These are phyloP conservation scores for Dactylellina sp. DNA, from an alignment of 2,329 filamentous ascomycete species.

Conservation along the genomic window DNA sequence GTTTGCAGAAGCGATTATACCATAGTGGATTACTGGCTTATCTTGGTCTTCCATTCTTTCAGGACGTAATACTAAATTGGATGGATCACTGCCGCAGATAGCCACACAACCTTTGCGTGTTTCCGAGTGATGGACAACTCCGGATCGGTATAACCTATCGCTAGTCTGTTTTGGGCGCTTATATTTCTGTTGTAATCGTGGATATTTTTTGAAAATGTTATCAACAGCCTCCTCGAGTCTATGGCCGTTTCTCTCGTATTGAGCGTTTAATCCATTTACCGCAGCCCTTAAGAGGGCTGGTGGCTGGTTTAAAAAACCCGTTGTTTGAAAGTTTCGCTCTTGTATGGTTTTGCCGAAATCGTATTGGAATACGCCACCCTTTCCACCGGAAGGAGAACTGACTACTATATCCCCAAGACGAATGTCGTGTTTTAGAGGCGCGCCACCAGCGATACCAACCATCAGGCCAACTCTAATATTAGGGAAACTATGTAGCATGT, in stretches of 20 bases:
- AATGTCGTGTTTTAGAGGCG: constrained; percentile 61
- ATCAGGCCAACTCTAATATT: constrained; percentile 61
- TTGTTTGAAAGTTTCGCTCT: constrained; percentile 54
- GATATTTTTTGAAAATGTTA: background rate
- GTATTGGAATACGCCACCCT: constrained; percentile 62
- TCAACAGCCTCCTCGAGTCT: background rate
- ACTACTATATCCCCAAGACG: constrained; percentile 63
- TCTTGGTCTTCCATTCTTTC: constrained; percentile 29
- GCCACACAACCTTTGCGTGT: background rate
- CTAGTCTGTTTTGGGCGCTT: constrained; percentile 58
- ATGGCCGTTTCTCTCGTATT: background rate
- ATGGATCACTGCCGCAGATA: constrained; percentile 13
- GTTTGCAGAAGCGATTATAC: constrained; percentile 46
- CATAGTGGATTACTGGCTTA: background rate
- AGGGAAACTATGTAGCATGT: constrained; percentile 61
- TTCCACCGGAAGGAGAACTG: constrained; percentile 50
- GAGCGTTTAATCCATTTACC: background rate
- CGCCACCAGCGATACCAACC: constrained; percentile 60
- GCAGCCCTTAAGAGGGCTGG: background rate
- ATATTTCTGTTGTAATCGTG: constrained; percentile 57
- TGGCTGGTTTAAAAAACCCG: constrained; percentile 36
- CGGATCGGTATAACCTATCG: constrained; percentile 61
- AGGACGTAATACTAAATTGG: constrained; percentile 57
- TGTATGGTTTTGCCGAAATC: constrained; percentile 61
- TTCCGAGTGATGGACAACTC: constrained; percentile 2